A percentile compares a stretch with the other conserved stretches of the same genome.
Conservation (phyloP, 2,329 filamentous ascomycete species). For the Hypoxylon sp. region DNA sequence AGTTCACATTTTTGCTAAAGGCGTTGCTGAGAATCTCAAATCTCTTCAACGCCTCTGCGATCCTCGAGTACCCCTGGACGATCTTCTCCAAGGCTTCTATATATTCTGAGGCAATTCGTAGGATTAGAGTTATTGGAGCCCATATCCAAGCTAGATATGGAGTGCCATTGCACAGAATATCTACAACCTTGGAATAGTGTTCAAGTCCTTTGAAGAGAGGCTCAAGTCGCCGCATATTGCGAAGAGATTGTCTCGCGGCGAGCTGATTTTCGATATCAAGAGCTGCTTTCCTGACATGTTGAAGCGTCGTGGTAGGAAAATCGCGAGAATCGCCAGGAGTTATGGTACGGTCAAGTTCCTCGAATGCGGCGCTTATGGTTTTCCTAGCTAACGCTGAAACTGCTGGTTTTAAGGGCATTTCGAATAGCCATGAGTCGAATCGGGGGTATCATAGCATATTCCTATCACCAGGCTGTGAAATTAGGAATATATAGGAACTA, state of each 20-base stretch:
- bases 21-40: neutral
- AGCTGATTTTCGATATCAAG: conserved; percentile 9
- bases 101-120: conserved; percentile 2
- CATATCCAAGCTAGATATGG: conserved; percentile 20
- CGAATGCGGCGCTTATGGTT: neutral
- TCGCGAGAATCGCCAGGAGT: neutral
- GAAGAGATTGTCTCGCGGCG: conserved; percentile 11
- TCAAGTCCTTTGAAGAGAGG: conserved; percentile 5
- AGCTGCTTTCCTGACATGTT: conserved; percentile 1
- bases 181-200: neutral
- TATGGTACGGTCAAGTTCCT: neutral
- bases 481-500: neutral
- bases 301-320: neutral
- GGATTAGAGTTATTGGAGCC: conserved; percentile 1
- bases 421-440: neutral
- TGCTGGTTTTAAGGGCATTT: neutral
- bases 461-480: neutral
- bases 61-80: neutral
- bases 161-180: conserved; percentile 9
- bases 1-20: neutral
- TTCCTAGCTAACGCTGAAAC: neutral
- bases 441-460: neutral
- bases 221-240: conserved; percentile 5
- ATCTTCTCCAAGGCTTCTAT: conserved; percentile 3
- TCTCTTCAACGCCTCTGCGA: neutral